Evolutionary conservation across 495 filamentous ascomycete genomes (phyloP).

Genomic region (Oleoguttula mirabilis): DNA sequence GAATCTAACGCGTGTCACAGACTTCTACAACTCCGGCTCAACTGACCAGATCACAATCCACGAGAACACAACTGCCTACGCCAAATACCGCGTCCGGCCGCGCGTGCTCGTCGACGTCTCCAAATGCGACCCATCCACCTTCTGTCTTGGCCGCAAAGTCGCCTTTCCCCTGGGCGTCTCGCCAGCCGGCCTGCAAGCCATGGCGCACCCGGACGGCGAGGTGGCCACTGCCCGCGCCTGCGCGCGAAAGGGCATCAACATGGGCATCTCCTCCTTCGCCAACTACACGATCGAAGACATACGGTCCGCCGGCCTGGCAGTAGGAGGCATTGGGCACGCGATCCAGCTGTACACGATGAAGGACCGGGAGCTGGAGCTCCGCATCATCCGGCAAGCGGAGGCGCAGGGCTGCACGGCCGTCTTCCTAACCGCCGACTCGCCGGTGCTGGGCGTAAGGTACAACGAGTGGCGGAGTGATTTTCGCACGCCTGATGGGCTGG

Average conservation of each 20-base stretch:
- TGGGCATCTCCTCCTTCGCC: constrained; percentile 45
- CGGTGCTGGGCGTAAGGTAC: constrained; percentile 22
- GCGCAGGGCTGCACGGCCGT: constrained; percentile 21
- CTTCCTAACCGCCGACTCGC: constrained; percentile 24
- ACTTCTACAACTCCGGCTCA: constrained; percentile 39
- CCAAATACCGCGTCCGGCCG: constrained; percentile 40
- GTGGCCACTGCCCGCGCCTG: constrained; percentile 36
- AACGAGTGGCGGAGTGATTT: constrained; percentile 26
- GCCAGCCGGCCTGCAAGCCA: constrained; percentile 36
- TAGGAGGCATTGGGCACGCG: constrained; percentile 35
- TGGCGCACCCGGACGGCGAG: constrained; percentile 41
- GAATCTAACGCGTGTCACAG: constrained; percentile 18
- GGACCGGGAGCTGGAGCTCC: constrained; percentile 26
- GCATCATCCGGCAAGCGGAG: constrained; percentile 31
- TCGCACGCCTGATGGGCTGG: constrained; percentile 17
- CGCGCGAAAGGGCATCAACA: constrained; percentile 34
- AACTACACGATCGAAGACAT: constrained; percentile 44
- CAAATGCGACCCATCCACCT: constrained; percentile 36
- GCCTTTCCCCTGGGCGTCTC: constrained; percentile 32
- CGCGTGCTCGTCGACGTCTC: constrained; percentile 44
- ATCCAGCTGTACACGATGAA: constrained; percentile 37
- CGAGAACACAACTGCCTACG: constrained; percentile 25
- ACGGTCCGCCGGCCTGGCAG: constrained; percentile 22
- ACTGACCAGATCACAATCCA: constrained; percentile 35
- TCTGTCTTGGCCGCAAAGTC: constrained; percentile 34